Conservation (phyloP, 257 asterid genomes). For the Hygrophila difformis region DNA sequence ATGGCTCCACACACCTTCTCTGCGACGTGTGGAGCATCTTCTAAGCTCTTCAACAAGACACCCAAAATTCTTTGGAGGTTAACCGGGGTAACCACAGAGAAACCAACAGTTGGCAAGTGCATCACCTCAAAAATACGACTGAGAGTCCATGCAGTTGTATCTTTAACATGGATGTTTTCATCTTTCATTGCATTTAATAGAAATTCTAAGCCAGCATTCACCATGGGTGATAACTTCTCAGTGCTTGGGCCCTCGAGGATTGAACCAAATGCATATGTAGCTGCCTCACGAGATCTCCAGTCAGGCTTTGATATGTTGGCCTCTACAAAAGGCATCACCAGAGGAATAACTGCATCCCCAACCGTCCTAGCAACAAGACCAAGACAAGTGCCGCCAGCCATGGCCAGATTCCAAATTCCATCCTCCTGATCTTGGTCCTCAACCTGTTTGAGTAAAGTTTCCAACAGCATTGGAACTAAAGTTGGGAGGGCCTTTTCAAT, state of each 20-base stretch:
- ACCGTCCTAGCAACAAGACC: constrained; percentile 73
- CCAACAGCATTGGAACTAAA: constrained; percentile 74
- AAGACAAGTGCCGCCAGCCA: constrained; percentile 91
- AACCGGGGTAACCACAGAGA: constrained; percentile 54
- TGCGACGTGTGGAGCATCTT: constrained; percentile 70
- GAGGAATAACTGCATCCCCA: constrained; percentile 63
- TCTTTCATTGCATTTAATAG: constrained; percentile 74
- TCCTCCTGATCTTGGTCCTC: constrained; percentile 86
- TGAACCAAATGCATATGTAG: constrained; percentile 85
- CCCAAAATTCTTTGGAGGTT: constrained; percentile 49
- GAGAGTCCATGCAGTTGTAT: constrained; percentile 92
- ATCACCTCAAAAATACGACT: constrained; percentile 76
- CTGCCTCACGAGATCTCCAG: constrained; percentile 84
- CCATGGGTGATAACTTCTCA: constrained; percentile 75
- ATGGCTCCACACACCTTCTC: constrained; percentile 86
- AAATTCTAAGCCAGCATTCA: constrained; percentile 58
- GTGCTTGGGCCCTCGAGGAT: constrained; percentile 84
- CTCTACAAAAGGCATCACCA: constrained; percentile 77
- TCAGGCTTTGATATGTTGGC: constrained; percentile 58
- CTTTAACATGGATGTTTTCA: constrained; percentile 56
- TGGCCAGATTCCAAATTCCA: constrained; percentile 78
- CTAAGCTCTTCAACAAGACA: constrained; percentile 51
- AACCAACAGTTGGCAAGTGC: constrained; percentile 60
- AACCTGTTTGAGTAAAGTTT: constrained; percentile 77
- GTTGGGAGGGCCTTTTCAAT: constrained; percentile 68